Conservation (phyloP, 2,329 filamentous ascomycete genomes). For the Venturia asperata region DNA sequence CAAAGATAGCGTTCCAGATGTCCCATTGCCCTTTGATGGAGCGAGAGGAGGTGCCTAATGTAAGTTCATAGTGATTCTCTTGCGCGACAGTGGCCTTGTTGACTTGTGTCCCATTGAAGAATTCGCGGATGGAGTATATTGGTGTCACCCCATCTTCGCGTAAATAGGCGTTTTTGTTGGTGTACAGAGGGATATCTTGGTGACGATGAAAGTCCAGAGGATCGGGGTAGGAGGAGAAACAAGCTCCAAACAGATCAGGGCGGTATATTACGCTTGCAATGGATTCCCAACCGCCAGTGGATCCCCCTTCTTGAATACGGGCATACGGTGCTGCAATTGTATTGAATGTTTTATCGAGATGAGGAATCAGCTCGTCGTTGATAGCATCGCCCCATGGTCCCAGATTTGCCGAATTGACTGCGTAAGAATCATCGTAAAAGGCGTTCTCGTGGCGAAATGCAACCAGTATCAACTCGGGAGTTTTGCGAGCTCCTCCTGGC, state of each 20-base stretch:
- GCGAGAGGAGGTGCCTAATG: slow-evolving; percentile 31
- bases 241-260: slow-evolving; percentile 34
- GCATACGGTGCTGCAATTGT: slow-evolving; percentile 33
- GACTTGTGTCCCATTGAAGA: slow-evolving; percentile 18
- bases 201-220: slow-evolving; percentile 33
- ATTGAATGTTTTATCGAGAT: slow-evolving; percentile 31
- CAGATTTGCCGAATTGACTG: slow-evolving; percentile 35
- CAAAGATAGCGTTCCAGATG: slow-evolving; percentile 34
- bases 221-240: slow-evolving; percentile 35
- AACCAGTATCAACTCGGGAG: slow-evolving; percentile 33
- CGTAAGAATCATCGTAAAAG: slow-evolving; percentile 36
- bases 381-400: slow-evolving; percentile 36
- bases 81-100: slow-evolving; percentile 26
- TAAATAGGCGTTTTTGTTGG: slow-evolving; percentile 28
- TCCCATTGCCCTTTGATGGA: slow-evolving; percentile 32
- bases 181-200: slow-evolving; percentile 34
- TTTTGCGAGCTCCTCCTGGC: slow-evolving; percentile 25
- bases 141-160: slow-evolving; percentile 26
- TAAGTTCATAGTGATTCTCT: slow-evolving; percentile 36
- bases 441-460: slow-evolving; percentile 34
- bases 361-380: slow-evolving; percentile 35
- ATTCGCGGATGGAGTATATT: slow-evolving; percentile 29
- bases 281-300: slow-evolving; percentile 34
- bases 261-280: slow-evolving; percentile 33
- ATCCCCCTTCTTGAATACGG: slow-evolving; percentile 32